Evolutionary conservation across 306 rosid species (phyloP), one percentile per base, ranked within the genome.

Genomic region (Hippophae gyantsensis): DNA sequence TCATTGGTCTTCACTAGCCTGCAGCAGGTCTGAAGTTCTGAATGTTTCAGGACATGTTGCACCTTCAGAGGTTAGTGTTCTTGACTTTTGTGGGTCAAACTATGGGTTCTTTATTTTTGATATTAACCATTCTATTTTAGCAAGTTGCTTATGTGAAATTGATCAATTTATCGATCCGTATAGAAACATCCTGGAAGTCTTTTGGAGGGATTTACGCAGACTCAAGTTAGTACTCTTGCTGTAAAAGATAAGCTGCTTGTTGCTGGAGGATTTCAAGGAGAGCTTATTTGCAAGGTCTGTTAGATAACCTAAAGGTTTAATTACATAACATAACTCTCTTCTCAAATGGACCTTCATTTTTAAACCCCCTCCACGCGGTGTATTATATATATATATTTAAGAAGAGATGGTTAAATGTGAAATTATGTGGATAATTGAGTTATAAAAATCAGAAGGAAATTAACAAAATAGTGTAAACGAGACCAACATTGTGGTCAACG

Each of bases 181-280:
- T 56, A 89, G 96, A 79, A 59, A 78, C 65, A 78, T 54, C 68
- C 86, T 13, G 96, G 90, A 72, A 89, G 72, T 79, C 67, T 81
- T 65, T 57, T 89, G 74, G 96, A 89, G 79, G 96, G 96, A 64
- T 85, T 89, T 64, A 72, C 83, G 14, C 84, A 82, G 79, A 85
- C 96, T 63, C 94, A 89, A 74, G 83, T 89, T 41, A 89, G 96
- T 71, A 85, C 96, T 26, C 80, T 89, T 58, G 88, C 90, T 38
- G 94, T 89, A 65, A 83, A 79, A 83, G 90, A 83, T 52, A 83
- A 89, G 57, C 77, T 85, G 58, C 78, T 85, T 69, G 96, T 85
- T 55, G 96, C 96, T 6, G 96, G 96, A 56, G 96, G 96, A 50
- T 89, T 85, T 68, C 96, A 89, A 75, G 96, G 96, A 69, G 96